Evolutionary conservation across 208 protist species (phyloP).

Genomic region (Herpetomonas samuelpessoai): DNA sequence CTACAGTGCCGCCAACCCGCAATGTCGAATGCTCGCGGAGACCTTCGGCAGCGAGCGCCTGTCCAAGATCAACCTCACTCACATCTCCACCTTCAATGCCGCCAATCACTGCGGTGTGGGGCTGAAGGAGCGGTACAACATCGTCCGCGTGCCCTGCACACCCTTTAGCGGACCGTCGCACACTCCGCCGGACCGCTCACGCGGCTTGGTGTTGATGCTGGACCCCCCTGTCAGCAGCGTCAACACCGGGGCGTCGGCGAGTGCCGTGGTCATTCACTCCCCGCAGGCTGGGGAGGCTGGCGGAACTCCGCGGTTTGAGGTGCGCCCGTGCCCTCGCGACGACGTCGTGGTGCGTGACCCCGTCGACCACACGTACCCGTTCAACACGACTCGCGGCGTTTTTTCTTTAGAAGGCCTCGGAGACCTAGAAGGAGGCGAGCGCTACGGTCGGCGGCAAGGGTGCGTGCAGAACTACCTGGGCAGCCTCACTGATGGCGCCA

Average conservation of each 20-base stretch:
- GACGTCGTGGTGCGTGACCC: background rate
- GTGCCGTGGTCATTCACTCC: background rate
- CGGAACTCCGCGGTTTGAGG: background rate
- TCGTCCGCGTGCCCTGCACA: background rate
- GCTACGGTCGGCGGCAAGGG: background rate
- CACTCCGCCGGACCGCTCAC: background rate
- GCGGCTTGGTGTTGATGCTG: background rate
- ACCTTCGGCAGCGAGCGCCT: conserved; percentile 1
- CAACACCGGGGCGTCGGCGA: background rate
- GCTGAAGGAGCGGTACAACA: background rate
- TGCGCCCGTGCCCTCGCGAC: background rate
- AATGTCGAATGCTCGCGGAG: background rate
- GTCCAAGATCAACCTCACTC: conserved; percentile 1
- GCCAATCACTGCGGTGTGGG: conserved; percentile 1
- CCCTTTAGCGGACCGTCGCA: background rate
- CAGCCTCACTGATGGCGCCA: background rate
- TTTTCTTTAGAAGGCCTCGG: background rate
- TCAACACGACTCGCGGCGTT: conserved; percentile 1
- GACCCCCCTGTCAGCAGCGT: background rate
- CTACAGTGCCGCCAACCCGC: background rate
- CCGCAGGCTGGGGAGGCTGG: background rate
- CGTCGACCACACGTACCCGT: conserved; percentile 2
- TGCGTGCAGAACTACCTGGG: conserved; percentile 2
- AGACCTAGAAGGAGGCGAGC: background rate
- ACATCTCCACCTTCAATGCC: conserved; percentile 5